Conservation (phyloP, 306 rosid species). For the Prosopis cineraria region DNA sequence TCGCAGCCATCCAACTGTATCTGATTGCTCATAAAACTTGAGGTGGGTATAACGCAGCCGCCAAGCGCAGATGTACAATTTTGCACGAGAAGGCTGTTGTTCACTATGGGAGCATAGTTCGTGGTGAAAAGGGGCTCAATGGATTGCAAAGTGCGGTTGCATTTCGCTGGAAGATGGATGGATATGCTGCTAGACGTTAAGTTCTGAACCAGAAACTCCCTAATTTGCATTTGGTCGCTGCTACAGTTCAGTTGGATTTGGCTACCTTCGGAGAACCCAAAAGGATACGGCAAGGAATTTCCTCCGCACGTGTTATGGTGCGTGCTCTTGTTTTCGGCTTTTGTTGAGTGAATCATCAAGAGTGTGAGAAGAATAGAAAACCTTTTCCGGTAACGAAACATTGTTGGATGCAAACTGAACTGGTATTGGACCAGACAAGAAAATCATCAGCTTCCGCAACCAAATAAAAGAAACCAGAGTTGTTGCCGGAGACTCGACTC, state of each 20-base stretch:
- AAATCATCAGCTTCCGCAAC: conserved; percentile 48
- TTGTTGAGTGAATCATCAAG: conserved; percentile 37
- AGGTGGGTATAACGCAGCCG: conserved; percentile 50
- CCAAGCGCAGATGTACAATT: conserved; percentile 34
- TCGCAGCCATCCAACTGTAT: conserved; percentile 27
- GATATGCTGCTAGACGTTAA: conserved; percentile 51
- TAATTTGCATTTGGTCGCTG: conserved; percentile 29
- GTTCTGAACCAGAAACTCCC: conserved; percentile 47
- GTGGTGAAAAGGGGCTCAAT: conserved; percentile 36
- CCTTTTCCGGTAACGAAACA: conserved; percentile 39
- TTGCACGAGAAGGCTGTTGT: conserved; percentile 63
- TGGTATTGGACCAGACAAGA: conserved; percentile 18
- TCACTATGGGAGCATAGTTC: conserved; percentile 46
- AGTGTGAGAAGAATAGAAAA: conserved; percentile 34
- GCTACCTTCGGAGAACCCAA: conserved; percentile 60
- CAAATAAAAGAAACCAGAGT: not conserved
- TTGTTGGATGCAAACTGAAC: conserved; percentile 27
- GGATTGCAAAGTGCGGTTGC: conserved; percentile 48
- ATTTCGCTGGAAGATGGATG: conserved; percentile 51
- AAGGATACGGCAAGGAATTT: conserved; percentile 52
- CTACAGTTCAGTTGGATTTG: conserved; percentile 48
- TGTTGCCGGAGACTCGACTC: conserved; percentile 13
- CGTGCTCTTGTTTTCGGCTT: conserved; percentile 31
- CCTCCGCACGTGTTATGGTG: conserved; percentile 42
- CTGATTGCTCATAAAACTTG: conserved; percentile 35